Evolutionary conservation across 495 filamentous ascomycete genomes (phyloP).

Genomic region (Trichoderma erinaceum): DNA sequence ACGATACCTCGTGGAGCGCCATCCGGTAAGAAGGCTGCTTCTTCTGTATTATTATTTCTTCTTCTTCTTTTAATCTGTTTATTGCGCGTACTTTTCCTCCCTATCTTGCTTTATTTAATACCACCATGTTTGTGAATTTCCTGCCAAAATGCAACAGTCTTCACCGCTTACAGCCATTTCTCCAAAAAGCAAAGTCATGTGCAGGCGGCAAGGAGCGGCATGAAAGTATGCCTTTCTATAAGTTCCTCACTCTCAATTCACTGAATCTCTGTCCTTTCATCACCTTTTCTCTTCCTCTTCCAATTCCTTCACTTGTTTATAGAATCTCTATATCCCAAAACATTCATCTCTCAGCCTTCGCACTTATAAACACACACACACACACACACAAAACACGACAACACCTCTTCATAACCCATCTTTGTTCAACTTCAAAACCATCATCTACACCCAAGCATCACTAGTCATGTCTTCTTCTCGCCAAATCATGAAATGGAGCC

Average conservation of each 20-base stretch:
- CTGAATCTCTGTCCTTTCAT: no score
- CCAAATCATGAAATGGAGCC: slow-evolving; percentile 18
- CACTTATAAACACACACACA: no score
- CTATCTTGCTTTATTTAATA: no score
- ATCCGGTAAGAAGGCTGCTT: slow-evolving; percentile 20
- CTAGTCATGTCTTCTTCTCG: slow-evolving; percentile 1
- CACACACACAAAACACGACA: no score
- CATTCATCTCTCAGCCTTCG: neutral
- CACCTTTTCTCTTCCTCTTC: neutral
- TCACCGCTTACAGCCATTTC: neutral
- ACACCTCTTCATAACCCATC: neutral
- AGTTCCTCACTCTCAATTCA: no score
- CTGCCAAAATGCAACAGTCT: neutral
- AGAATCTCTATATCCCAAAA: no score
- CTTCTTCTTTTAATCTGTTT: neutral
- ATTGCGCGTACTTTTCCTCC: neutral
- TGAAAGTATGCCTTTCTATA: neutral
- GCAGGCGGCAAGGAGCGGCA: neutral
- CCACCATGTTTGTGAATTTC: neutral
- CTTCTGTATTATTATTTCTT: slow-evolving; percentile 6
- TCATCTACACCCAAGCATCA: no score
- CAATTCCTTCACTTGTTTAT: neutral
- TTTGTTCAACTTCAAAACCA: no score
- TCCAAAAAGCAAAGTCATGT: neutral
- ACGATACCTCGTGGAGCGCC: slow-evolving; percentile 20